Evolutionary conservation across 352 stramenopile genomes (phyloP), one percentile per base, ranked within the genome.

Genomic region (Pythium myriotylum): DNA sequence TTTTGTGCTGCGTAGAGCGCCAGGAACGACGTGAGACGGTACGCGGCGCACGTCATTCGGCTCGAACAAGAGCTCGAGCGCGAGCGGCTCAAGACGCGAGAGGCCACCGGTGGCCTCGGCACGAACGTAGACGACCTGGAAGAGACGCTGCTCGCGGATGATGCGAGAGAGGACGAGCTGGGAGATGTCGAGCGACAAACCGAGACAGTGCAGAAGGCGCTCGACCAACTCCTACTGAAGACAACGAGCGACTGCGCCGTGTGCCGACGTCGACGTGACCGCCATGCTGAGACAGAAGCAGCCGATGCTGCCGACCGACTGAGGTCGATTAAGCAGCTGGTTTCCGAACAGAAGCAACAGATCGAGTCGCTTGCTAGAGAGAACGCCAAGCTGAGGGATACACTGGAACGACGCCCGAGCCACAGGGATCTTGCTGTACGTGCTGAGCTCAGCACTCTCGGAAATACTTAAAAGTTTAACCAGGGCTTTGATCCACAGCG

Each of bases 301-400:
- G 13, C 10, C 2, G 20, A 49, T 26, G 19, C 20, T 0, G 10
- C 23, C 13, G 1, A 29, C 14, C 23, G 22, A 40, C 14, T 72
- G 23, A n/a, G 50, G 23, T 41, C 20, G 2, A 40, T 73, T 17
- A n/a, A 62, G 1, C 24, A 40, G 5, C 49, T 76, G 20, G 8
- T 73, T 14, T 16, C 17, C 5, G 41, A 57, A 22, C 69, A 76
- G 48, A 52, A 53, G 17, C 33, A 54, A 14, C 32, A 63, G 39
- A 26, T 66, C 8, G 48, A 43, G 3, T n/a, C 45, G 6, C 57
- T 77, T 22, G 61, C 53, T 1, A 55, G 49, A 2, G 62, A 70
- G 33, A 74, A 77, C 20, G 50, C 58, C 20, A 46, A 75, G 56
- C 23, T 77, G 19, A 62, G 67, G 5, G 70, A 70, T 27, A 42